Evolutionary conservation across 2,329 filamentous ascomycete species (phyloP), one percentile per base, ranked within the genome.

Genomic region (Berkeleyomyces basicola): DNA sequence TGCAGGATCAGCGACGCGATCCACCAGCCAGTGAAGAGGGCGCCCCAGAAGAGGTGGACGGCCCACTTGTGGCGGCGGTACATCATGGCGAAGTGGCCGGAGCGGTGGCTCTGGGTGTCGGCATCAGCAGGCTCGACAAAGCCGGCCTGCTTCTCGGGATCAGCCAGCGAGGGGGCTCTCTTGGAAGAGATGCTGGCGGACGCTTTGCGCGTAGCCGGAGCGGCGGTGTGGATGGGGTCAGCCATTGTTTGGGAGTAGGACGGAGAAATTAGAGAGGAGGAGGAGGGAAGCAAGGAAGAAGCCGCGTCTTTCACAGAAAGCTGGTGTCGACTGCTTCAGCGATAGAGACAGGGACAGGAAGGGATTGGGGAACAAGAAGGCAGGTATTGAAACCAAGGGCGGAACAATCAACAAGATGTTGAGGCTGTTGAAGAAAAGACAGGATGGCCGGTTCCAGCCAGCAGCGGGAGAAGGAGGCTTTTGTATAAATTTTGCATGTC

Each of bases 1-100:
- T 92, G 88, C 61, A 89, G 76, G 64, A 90, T 77, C 58, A 92
- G 75, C 62, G 84, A 82, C 5, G 86, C 84, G 67, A 91, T 85
- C 86, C 86, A 91, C 87, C 87, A 90, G 69, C 76, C 78, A 2
- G 77, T 78, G 65, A 77, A 76, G 62, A 78, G 67, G 59, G 68
- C 67, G 61, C 75, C 75, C 68, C 79, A 67, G 69, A 77, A 67
- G 67, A 77, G 65, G 70, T 82, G 80, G 55, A 75, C 70, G 53
- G 77, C 68, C 63, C 77, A 71, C 46, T 77, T 74, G 67, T 75
- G 76, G 63, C 73, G 75, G 66, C 72, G 70, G 67, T 80, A 80
- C 65, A 79, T 69, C 6, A 67, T 67, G 65, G 69, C 73, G 53
- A 68, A 66, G n/a, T 53, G 63, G 10, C 67, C 66, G 49, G 61